Base-by-base conservation (phyloP, 805 yeast genomes). In the Saturnispora zaruensis region DNA sequence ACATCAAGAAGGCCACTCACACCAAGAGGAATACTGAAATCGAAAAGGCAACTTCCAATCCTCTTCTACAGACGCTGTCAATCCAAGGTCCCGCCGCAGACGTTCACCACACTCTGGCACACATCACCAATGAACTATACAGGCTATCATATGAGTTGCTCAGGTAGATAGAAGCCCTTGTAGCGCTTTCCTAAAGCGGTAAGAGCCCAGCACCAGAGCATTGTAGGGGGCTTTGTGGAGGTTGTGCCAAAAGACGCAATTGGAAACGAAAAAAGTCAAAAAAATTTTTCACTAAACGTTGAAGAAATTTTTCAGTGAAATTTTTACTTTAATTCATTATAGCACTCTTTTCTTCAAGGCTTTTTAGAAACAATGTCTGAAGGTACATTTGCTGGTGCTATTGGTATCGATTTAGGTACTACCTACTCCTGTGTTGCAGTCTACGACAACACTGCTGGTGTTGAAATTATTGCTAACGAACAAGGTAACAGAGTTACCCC, bases 371-470 rank as follows among this genome's bases (percentile, higher is more conserved):
- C 74, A 74, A 84, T 84, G 90, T 87, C 90, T 84, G 96, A 89
- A 81, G 96, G 96, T 84, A 93, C 89, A 78, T 89, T 86, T 84
- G 93, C 90, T 82, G 97, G 97, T 85, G 93, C 93, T 75, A 86
- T 88, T 72, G 99, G 99, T 84, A 91, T 91, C 83, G 98, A 90
- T 80, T 79, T 87, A 75, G 95, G 95, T 81, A 87, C 95, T 65
- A 82, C 88, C 61, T 68, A 68, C 66, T 82, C 87, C 54, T 82
- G 87, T 81, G 87, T 82, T 65, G 87, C 87, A 71, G 81, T 82
- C 67, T 82, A 78, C 76, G 57, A 56, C 50, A 57, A 63, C 59
- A 83, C 81, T 71, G 76, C 81, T 60, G 82, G 82, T 69, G 88
- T 82, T 66, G 87, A 82, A 69, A 82, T 82, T 67, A 80, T 82